Base-by-base conservation (phyloP, 2,329 filamentous ascomycete species). In the Fusarium camptoceras region DNA sequence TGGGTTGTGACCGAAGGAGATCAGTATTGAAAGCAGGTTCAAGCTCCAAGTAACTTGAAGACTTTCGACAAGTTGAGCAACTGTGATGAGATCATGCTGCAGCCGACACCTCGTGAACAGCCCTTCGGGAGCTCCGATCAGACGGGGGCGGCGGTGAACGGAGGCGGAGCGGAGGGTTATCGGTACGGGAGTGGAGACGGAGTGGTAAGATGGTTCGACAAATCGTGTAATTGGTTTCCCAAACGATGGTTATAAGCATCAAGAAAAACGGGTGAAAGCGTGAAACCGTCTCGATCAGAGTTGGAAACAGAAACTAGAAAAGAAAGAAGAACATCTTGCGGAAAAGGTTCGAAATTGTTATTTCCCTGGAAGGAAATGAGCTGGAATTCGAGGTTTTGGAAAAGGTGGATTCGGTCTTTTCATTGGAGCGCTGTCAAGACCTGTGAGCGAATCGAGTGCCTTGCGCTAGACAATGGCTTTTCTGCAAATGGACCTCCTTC, bases 391-490 rank as follows among this genome's bases (percentile, higher is more conserved):
- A 72, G 63, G 59, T 70, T 64, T 63, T 63, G 55, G 49, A 63
- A 72, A 72, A 71, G 66, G 65, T 67, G 70, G 68, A 64, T 65
- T 71, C 55, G 42, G 56, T 20, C 46, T 64, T 73, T 65, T 73
- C 61, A 68, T 77, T 77, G 59, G 76, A 72, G 61, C 68, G 55
- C 48, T 43, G 51, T 62, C 42, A 55, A 59, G 34, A 56, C 56
- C 39, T 64, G 70, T 68, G 60, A 71, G 64, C 73, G 73, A 75
- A 75, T 75, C 73, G 73, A 70, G 54, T 48, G 43, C 54, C 49
- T 58, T 68, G 59, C 73, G 70, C 73, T 75, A 75, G 70, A 55
- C 58, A 51, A 74, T 72, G 71, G 71, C 66, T 71, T 72, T 73
- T 68, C 57, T 58, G 46, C 42, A 51, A 61, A 68, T 65, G 53